Base-by-base conservation (phyloP, 169 alveolate genomes). In the Hepatocystis sp. region DNA sequence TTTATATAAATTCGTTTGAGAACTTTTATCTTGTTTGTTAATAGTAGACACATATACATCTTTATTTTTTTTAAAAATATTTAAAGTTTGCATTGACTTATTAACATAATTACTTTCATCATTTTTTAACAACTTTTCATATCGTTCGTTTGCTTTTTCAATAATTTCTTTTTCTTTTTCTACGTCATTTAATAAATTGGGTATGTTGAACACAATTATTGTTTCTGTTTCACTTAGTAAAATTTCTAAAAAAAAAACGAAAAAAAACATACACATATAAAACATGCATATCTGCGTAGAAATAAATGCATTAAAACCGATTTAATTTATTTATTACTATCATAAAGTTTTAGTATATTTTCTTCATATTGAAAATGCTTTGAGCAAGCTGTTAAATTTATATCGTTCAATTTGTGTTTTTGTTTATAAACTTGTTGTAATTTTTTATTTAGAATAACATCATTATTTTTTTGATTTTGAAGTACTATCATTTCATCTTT, bases 1-100 rank as follows among this genome's bases (percentile, higher is more conserved):
- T 71, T 71, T 76, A 49, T 71, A 63, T 58, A 71, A 58, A 52
- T 71, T 71, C 34, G 86, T 71, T 51, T 71, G 86, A 42, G 86
- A 25, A 44, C 65, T 42, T 44, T 44, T 71, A 42, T 60, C 58
- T 64, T 71, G 86, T 25, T 71, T 71, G 65, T 42, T 71, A 58
- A 71, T 58, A 39, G 76, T 71, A 49, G 86, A 71, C 13, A 71
- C 86, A 56, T 42, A 71, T 11, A 71, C 71, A 19, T 52, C 86
- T 51, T 71, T 71, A 64, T 71, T 71, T 64, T 71, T 71, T 58
- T 23, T 56, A 64, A 71, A 71, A 23, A 71, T 76, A 21, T 60
- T 71, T 28, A 71, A 71, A 42, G 86, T 71, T 63, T 71, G 86
- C 67, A 71, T 71, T 5, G 86, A 56, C 49, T 71, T 71, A 51